Conservation (phyloP, 140 eudicot genomes). For the Stevia rebaudiana region DNA sequence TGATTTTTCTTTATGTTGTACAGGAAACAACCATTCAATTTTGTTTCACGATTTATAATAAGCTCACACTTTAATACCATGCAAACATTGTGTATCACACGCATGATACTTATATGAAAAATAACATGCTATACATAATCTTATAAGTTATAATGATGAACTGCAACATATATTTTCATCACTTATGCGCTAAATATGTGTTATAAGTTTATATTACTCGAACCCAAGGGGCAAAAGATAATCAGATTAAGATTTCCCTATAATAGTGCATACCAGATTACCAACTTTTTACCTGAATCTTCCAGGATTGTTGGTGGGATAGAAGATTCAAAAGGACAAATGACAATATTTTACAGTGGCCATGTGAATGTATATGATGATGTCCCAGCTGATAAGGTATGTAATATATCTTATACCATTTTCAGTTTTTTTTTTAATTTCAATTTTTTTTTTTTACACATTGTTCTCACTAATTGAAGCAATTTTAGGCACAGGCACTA, state of each 20-base stretch:
- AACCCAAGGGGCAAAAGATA: neutral
- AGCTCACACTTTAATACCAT: neutral
- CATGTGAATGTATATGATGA: constrained; percentile 77
- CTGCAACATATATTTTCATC: constrained; percentile 4
- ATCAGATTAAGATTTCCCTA: neutral
- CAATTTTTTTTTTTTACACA: neutral
- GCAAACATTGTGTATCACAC: constrained; percentile 3
- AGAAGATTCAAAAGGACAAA: constrained; percentile 47
- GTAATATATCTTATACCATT: constrained; percentile 10
- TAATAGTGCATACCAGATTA: neutral
- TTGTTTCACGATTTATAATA: neutral
- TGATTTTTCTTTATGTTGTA: neutral
- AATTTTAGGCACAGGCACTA: constrained; percentile 60
- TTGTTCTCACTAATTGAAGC: constrained; percentile 20
- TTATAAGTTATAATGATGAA: neutral
- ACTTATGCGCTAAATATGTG: neutral
- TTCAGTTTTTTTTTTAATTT: neutral
- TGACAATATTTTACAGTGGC: constrained; percentile 79
- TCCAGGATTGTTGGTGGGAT: constrained; percentile 50
- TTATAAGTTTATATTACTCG: neutral
- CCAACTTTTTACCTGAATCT: constrained; percentile 22
- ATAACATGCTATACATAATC: neutral
- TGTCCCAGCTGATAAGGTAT: constrained; percentile 71
- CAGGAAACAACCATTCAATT: no score
- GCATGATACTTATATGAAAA: neutral